Evolutionary conservation across 169 alveolate genomes (phyloP).

Genomic region (Plasmodium ovale): DNA sequence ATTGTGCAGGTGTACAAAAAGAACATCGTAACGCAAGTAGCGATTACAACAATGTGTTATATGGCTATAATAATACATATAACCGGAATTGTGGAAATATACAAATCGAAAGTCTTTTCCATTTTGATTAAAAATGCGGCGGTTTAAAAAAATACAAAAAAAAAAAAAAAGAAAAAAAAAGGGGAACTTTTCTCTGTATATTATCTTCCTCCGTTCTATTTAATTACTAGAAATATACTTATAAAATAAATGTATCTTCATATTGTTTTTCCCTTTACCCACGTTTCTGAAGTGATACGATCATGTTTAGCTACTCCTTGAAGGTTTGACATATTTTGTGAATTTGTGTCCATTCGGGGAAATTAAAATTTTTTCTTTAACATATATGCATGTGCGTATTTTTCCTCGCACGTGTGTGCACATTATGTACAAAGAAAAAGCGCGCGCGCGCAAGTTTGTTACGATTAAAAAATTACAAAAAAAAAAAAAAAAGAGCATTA

Average conservation of each 20-base stretch:
- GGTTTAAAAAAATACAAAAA: too few species aligned
- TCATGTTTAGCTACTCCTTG: too few species aligned
- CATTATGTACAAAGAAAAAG: too few species aligned
- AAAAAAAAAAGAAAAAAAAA: too few species aligned
- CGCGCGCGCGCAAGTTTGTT: too few species aligned
- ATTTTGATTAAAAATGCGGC: too few species aligned
- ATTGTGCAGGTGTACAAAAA: neutral
- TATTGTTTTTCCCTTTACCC: neutral
- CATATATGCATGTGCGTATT: neutral
- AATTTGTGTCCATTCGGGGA: neutral
- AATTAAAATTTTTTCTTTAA: neutral
- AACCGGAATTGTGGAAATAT: slow-evolving; percentile 1
- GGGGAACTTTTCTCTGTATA: too few species aligned
- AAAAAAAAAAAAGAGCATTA: too few species aligned
- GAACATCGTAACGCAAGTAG: neutral
- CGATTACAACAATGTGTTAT: slow-evolving; percentile 14
- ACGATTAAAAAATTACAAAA: too few species aligned
- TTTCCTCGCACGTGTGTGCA: too few species aligned
- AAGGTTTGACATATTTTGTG: neutral
- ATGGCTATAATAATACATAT: slow-evolving; percentile 11
- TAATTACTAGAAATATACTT: neutral
- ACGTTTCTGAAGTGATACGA: neutral
- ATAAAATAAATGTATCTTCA: neutral
- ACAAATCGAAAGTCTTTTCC: slow-evolving; percentile 32
- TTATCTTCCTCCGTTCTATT: too few species aligned